A percentile compares a stretch with the other conserved stretches of the same genome.
Conservation (phyloP, 2,329 filamentous ascomycete genomes). For the Diaporthe vexans region DNA sequence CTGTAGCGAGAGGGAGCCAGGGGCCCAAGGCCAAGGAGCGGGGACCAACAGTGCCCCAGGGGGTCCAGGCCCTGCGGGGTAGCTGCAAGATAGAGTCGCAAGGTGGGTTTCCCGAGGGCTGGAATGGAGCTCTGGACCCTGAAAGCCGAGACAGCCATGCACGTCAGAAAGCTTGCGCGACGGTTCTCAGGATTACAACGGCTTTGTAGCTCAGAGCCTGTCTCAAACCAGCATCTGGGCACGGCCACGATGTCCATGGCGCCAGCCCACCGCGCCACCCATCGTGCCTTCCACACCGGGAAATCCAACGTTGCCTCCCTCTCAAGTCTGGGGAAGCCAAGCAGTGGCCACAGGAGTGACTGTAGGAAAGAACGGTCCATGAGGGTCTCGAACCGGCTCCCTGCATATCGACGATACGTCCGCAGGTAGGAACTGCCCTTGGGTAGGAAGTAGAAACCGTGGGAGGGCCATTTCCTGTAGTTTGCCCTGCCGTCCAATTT, state of each 20-base stretch:
- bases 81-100: conserved; percentile 12
- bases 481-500: background rate
- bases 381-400: conserved; percentile 10
- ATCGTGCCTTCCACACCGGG: conserved; percentile 29
- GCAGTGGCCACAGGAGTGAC: background rate
- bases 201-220: background rate
- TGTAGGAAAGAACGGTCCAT: background rate
- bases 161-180: conserved; percentile 16
- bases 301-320: conserved; percentile 9
- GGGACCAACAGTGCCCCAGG: background rate
- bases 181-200: background rate
- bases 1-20: conserved; percentile 4
- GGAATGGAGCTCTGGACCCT: conserved; percentile 14
- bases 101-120: conserved; percentile 2
- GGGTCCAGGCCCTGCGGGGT: conserved; percentile 18
- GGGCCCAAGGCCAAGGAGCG: background rate
- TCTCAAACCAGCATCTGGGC: background rate
- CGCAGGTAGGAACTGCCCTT: background rate
- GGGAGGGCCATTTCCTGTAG: background rate
- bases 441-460: background rate
- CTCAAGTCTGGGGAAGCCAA: background rate
- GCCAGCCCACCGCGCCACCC: background rate
- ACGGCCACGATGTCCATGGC: background rate
- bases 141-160: conserved; percentile 23
- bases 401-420: background rate